Base-by-base conservation (phyloP, 75 land plant species). In the Pinus tabuliformis region DNA sequence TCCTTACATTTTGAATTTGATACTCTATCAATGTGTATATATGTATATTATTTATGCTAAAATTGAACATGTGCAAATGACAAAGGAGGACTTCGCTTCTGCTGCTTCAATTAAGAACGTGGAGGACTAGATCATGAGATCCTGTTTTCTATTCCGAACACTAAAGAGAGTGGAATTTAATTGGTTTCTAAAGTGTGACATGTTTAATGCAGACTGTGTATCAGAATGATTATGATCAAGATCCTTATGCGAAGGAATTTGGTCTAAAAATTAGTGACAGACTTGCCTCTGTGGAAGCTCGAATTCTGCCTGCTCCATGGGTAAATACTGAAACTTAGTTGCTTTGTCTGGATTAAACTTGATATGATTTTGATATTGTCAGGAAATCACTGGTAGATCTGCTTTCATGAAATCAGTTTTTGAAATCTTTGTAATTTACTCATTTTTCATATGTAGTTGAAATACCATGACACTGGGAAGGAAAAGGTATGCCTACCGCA, bases 221-320 rank as follows among this genome's bases (percentile, higher is more conserved):
- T 52, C 90, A 90, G 22, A 93, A 92, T 79, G 79, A 83, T 2
- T 93, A 92, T 81, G 80, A 87, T 75, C 76, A 86, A 61, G 95
- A 93, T 77, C 90, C 89, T 7, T 93, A 84, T 86, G 95, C 96
- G 28, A 83, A 84, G 74, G 95, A 91, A 74, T 93, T 93, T 83
- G 96, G 90, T 6, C 84, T 93, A 42, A 88, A 81, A 36, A 92
- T 93, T 49, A 89, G 89, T 75, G 85, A 92, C 58, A 85, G 83
- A 74, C 75, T 93, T 12, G 89, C 95, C 36, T 82, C 82, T 71
- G 89, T 93, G 24, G 92, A 92, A 77, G 96, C 95, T 37, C 85
- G 96, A 62, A 84, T 93, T 36, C 81, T 93, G 18, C 96, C 96
- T 37, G 89, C 96, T 26, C 96, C 96, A 18, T 84, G 91, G 92